Conservation (phyloP, 1,284 basidiomycete species). For the Leccinum insolens region DNA sequence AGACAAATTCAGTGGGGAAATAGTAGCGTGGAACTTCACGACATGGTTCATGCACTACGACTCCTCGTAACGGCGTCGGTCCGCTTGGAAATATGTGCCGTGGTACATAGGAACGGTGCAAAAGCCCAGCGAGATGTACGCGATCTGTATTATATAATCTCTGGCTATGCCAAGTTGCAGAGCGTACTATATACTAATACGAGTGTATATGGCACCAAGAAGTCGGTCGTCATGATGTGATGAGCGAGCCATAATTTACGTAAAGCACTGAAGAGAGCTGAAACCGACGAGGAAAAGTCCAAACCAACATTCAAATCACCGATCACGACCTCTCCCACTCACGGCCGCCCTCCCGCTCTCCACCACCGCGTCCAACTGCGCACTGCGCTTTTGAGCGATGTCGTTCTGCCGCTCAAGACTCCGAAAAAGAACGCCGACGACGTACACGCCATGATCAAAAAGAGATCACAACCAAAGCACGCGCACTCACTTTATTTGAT, state of each 20-base stretch:
- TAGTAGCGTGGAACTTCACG: no score
- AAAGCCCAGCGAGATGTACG: no score
- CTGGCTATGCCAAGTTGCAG: not conserved
- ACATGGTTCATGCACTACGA: no score
- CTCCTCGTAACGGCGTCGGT: no score
- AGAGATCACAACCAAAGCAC: not conserved
- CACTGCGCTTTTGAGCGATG: constrained; percentile 66
- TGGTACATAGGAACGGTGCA: no score
- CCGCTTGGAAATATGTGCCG: no score
- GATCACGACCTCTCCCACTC: constrained; percentile 23
- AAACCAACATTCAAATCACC: constrained; percentile 20
- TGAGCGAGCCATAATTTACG: not conserved
- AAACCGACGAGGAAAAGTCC: not conserved
- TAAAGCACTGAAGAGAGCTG: not conserved
- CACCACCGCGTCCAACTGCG: constrained; percentile 63
- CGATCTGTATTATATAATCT: no score
- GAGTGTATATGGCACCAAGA: not conserved
- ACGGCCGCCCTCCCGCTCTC: constrained; percentile 29
- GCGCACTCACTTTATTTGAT: constrained; percentile 59
- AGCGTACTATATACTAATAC: not conserved
- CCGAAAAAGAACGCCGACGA: constrained; percentile 40
- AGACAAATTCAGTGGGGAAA: no score
- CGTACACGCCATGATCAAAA: constrained; percentile 2
- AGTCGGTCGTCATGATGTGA: not conserved
- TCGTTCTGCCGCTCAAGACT: constrained; percentile 71